Conservation (phyloP, 768 basidiomycete species). For the Suillus cothurnatus region DNA sequence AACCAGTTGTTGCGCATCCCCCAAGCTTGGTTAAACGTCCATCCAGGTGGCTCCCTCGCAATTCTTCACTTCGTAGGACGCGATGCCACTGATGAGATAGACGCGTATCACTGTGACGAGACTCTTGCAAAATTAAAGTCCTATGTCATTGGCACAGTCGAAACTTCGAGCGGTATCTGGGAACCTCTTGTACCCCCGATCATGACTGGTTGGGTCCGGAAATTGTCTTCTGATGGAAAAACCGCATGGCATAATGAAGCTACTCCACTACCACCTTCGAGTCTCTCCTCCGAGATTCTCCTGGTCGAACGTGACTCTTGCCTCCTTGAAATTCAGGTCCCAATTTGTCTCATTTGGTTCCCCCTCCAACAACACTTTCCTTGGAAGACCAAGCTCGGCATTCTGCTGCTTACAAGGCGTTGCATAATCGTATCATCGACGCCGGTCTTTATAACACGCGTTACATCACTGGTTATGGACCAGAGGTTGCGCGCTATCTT, state of each 20-base stretch:
- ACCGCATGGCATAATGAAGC: conserved; percentile 69
- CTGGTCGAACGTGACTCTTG: conserved; percentile 49
- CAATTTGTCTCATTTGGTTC: conserved; percentile 47
- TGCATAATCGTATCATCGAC: conserved; percentile 72
- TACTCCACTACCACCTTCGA: conserved; percentile 37
- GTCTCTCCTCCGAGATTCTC: conserved; percentile 57
- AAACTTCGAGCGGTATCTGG: conserved; percentile 58
- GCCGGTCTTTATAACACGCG: conserved; percentile 87
- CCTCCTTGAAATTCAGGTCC: conserved; percentile 36
- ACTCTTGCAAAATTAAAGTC: conserved; percentile 31
- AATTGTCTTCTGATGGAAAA: conserved; percentile 44
- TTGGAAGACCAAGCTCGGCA: conserved; percentile 62
- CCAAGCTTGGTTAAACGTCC: conserved; percentile 74
- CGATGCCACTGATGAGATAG: conserved; percentile 93
- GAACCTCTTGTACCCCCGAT: conserved; percentile 83
- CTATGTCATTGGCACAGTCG: conserved; percentile 73
- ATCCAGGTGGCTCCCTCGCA: conserved; percentile 88
- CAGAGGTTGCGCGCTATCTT: conserved; percentile 80
- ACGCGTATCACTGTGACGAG: conserved; percentile 78
- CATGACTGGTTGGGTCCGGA: conserved; percentile 80
- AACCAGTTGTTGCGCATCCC: conserved; percentile 67
- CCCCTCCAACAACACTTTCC: conserved; percentile 56
- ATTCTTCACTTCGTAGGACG: conserved; percentile 95
- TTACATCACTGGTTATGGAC: conserved; percentile 86
- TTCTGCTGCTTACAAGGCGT: conserved; percentile 75